These are phyloP conservation scores for Obba rivulosa DNA, from an alignment of 768 basidiomycete species.

Conservation along the genomic window DNA sequence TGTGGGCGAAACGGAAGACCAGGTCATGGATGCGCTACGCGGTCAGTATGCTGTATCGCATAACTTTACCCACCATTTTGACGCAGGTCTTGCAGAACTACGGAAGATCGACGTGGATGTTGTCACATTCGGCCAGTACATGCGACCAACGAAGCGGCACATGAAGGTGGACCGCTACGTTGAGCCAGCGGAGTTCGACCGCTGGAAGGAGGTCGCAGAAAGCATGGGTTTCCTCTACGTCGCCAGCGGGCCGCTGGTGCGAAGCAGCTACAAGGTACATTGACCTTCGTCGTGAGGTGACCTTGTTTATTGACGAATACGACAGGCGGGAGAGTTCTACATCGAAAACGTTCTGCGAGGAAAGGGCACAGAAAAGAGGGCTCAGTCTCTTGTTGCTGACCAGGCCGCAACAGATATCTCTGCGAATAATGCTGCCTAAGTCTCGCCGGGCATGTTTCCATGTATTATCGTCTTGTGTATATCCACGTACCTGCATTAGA, in stretches of 20 bases:
- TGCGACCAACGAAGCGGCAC: constrained; percentile 97
- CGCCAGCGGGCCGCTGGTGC: constrained; percentile 91
- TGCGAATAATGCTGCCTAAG: neutral
- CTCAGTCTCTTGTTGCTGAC: constrained; percentile 17
- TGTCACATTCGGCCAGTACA: constrained; percentile 98
- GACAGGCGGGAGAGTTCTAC: constrained; percentile 91
- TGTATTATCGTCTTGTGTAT: neutral
- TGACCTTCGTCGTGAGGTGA: neutral
- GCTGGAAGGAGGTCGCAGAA: constrained; percentile 88
- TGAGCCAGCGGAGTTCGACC: constrained; percentile 86
- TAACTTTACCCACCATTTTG: neutral
- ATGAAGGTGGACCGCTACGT: constrained; percentile 99
- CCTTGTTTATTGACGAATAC: too few species aligned
- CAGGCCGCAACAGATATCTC: neutral
- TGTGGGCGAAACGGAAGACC: constrained; percentile 83
- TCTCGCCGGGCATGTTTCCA: neutral
- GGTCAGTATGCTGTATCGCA: constrained; percentile 42
- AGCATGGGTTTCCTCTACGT: constrained; percentile 96
- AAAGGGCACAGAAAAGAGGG: constrained; percentile 41
- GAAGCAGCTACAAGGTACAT: constrained; percentile 93
- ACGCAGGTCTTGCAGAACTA: constrained; percentile 53
- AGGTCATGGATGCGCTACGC: constrained; percentile 76
- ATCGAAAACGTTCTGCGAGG: constrained; percentile 84
- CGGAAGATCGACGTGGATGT: constrained; percentile 89
- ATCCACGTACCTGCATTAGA: neutral